These are phyloP conservation scores for Collariella sp. DNA, from an alignment of 495 filamentous ascomycete genomes.

Conservation along the genomic window DNA sequence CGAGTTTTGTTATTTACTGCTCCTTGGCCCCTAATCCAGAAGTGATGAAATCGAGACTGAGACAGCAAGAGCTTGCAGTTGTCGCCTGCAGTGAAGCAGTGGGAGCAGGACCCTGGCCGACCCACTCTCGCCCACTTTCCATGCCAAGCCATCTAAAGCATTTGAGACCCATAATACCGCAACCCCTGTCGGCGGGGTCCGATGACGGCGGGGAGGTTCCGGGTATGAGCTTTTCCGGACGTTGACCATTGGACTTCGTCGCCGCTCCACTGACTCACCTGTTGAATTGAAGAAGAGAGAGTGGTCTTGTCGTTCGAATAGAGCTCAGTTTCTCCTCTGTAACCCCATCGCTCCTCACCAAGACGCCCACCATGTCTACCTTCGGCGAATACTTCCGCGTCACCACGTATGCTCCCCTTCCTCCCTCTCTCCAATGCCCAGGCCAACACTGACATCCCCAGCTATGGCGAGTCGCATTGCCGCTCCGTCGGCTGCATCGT, in stretches of 20 bases:
- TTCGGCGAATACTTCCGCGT: constrained; percentile 81
- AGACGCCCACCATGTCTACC: constrained; percentile 61
- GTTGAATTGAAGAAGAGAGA: not conserved
- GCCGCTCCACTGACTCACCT: constrained; percentile 7
- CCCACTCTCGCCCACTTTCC: constrained; percentile 1
- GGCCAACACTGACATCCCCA: constrained; percentile 26
- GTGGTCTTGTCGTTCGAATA: not conserved
- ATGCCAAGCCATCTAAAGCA: not conserved
- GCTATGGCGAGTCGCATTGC: constrained; percentile 87
- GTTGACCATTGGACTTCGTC: not conserved
- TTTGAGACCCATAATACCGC: not conserved
- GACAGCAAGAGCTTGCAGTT: not conserved
- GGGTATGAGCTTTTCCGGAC: constrained; percentile 13
- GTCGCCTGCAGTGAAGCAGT: not conserved
- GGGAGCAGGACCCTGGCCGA: not conserved
- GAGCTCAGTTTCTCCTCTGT: not conserved
- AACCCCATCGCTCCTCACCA: not conserved
- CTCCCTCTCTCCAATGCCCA: not conserved
- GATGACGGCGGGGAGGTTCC: constrained; percentile 20
- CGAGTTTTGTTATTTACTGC: too few species aligned
- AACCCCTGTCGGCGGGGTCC: constrained; percentile 12
- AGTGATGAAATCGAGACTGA: not conserved
- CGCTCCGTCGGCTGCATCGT: constrained; percentile 85
- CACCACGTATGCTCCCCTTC: constrained; percentile 56
- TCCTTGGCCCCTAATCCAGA: too few species aligned